Base-by-base conservation (phyloP, 176 grass and related monocot species). In the Ensete glaucum region DNA sequence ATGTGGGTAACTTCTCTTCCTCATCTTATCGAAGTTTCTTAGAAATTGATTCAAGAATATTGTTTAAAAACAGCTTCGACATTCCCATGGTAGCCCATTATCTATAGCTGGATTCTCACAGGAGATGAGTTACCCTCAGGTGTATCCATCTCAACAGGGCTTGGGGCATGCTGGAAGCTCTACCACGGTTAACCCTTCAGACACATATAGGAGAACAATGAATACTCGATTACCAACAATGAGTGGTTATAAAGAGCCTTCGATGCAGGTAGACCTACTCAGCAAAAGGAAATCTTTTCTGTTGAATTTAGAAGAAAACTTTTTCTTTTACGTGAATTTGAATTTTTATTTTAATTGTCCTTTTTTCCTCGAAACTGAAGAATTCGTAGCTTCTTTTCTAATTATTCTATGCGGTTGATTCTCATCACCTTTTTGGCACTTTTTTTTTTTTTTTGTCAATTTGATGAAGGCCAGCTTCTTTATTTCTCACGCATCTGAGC, bases 221-320 rank as follows among this genome's bases (percentile, higher is more conserved):
- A 79, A 22, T 49, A 69, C 52, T 79, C 66, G 71, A 55, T 79
- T 70, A 23, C 20, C 74, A 8, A 52, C 13, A 8, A 59, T 26
- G 22, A 70, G 54, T 70, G 66, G 26, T n/a, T 79, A 57, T 54
- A 50, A 79, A 70, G 77, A 79, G 53, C 15, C 52, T 22, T 49
- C 16, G 9, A 14, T 69, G 54, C 77, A 79, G 77, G 77, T 79
- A 70, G 10, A 57, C 76, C 76, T 24, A 70, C 25, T 74, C 67
- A 70, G 51, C 43, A 23, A 51, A 34, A 16, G 17, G 57, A 60
- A 60, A 60, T 19, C 57, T n/a, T 60, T 60, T 17, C 57, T 0
- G 29, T 60, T 19, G n/a, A 60, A 60, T n/a, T 60, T 19, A 58
- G 55, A 58, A 17, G 9, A n/a, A 60, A 14, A 60, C 20, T 58